Base-by-base conservation (phyloP, 2,329 filamentous ascomycete species). In the Penicillium sp. region DNA sequence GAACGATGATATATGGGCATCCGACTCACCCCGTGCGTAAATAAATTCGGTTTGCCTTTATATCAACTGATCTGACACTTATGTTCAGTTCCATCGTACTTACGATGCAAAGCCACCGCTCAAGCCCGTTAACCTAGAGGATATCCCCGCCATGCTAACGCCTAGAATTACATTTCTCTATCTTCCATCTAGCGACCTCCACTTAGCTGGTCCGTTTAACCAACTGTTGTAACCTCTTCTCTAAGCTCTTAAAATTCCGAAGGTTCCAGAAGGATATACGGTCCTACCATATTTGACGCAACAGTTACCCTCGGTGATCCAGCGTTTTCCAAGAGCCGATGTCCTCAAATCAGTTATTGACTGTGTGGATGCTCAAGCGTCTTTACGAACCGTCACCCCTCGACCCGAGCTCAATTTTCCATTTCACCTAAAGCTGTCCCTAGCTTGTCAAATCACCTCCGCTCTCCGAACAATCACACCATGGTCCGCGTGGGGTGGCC, bases 371-470 rank as follows among this genome's bases (percentile, higher is more conserved):
- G 59, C 65, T 1, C 63, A 65, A 20, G 60, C 60, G 12, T 67
- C 65, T 6, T 56, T 66, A 44, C 62, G 63, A 1, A 66, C 63
- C 11, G 27, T 67, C 2, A 58, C 58, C 1, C n/a, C 60, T 2
- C 56, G 59, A 7, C 55, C 65, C 15, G 51, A 66, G 6, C 43
- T 62, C 1, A 22, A 57, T 1, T 66, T 65, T 14, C n/a, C 22
- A 3, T 65, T 55, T 29, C 56, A 66, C 29, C 31, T 67, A 8
- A 66, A 67, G 22, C 49, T 65, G 2, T 63, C 65, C 2, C 25
- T 67, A 3, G 62, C 59, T 2, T 66, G 61, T 47, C 62, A 64
- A n/a, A 60, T 67, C 12, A 65, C 63, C 1, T 65, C 62, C 8
- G 65, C 56, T 8, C 46, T 65, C 4, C 45, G 65, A 31, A 61